A percentile compares a stretch with the other conserved stretches of the same genome.
Evolutionary conservation across 2,329 filamentous ascomycete species (phyloP).

Genomic region (Neonectria neomacrospora): DNA sequence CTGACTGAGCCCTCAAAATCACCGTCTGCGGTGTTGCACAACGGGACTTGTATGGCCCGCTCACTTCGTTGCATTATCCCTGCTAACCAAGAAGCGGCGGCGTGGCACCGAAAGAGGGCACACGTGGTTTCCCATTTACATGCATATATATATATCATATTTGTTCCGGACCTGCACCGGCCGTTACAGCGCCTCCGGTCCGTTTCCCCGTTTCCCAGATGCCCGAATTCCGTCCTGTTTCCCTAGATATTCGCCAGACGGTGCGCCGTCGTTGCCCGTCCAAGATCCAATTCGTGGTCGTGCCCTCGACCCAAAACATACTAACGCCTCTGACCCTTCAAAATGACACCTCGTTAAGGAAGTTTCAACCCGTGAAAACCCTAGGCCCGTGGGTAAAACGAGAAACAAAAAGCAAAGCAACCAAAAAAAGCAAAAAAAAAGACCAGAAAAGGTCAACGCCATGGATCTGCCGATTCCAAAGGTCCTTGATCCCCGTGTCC

Average conservation of each 20-base stretch:
- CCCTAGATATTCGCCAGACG: conserved; percentile 1
- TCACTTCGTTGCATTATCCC: conserved; percentile 14
- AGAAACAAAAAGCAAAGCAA: not conserved
- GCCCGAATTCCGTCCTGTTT: conserved; percentile 13
- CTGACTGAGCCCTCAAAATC: not conserved
- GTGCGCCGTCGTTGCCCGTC: conserved; percentile 10
- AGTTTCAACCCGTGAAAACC: not conserved
- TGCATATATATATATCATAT: conserved; percentile 26
- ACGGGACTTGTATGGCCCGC: not conserved
- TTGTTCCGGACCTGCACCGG: conserved; percentile 14
- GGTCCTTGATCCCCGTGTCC: conserved; percentile 15
- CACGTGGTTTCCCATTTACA: conserved; percentile 12
- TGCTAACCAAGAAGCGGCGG: conserved; percentile 13
- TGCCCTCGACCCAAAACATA: not conserved
- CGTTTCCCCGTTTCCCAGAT: conserved; percentile 6
- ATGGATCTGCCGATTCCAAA: conserved; percentile 10
- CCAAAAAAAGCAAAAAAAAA: conserved; percentile 1
- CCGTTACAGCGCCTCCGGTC: conserved; percentile 21
- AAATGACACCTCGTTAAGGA: not conserved
- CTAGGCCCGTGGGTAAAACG: not conserved
- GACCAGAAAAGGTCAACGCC: conserved; percentile 20
- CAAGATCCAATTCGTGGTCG: not conserved
- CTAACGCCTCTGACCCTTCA: conserved; percentile 9
- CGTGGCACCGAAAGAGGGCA: conserved; percentile 6
- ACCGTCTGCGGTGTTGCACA: not conserved